Evolutionary conservation across 495 filamentous ascomycete genomes (phyloP), one percentile per base, ranked within the genome.

Genomic region (Penicillium turbatum): DNA sequence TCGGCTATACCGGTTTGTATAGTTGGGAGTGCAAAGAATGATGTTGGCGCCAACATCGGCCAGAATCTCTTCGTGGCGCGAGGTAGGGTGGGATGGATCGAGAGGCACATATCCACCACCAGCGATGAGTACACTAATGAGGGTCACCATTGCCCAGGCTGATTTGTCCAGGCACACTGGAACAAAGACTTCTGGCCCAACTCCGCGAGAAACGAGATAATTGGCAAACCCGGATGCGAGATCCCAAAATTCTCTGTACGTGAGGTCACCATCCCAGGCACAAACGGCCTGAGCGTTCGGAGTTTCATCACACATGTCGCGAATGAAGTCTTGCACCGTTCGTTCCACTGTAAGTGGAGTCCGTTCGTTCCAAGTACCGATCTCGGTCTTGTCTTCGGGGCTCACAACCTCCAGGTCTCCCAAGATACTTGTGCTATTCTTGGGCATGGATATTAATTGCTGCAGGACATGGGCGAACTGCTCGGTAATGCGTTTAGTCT

Each of bases 141-240:
- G 72, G 0, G 73, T 69, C 7, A 86, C 70, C 17, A 81, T 62
- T 1, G 77, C 74, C 75, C 75, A 84, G 1, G 71, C 63, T 0
- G 78, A 81, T 47, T 85, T 86, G 39, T 80, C 74, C 24, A 85
- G 71, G 51, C 76, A 83, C 0, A 87, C 56, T 3, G 82, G 82
- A 3, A 86, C 78, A 1, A 82, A 46, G 0, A 61, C 65, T 26
- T 80, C 79, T 3, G 68, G 70, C 2, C 59, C 64, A 37, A 85
- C 71, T 26, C 81, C 81, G 7, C 79, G 72, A 17, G 64, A 67
- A 1, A 59, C 51, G 0, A 80, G 60, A 39, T 75, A 69, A 6
- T 53, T 56, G 8, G 72, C 71, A 17, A 77, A 70, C 1, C 59
- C 61, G 5, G 70, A 67, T 6, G 72, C 66, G n/a, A 69, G 52